These are phyloP conservation scores for Myriosclerotinia duriaeana DNA, from an alignment of 2,329 filamentous ascomycete species.

Conservation along the genomic window DNA sequence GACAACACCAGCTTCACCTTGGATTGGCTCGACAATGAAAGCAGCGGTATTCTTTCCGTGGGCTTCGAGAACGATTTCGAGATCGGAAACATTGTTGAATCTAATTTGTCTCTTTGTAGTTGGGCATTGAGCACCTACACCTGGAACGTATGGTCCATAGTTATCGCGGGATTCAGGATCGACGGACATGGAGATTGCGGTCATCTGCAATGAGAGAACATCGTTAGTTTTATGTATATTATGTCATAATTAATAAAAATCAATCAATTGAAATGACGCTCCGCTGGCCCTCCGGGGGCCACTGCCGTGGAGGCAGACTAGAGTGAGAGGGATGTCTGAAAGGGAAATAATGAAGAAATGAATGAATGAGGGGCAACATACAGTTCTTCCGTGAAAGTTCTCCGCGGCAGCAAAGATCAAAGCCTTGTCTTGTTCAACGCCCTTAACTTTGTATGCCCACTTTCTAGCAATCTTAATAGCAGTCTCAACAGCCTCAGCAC, in stretches of 20 bases:
- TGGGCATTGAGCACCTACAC: conserved; percentile 75
- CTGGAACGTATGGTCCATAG: conserved; percentile 93
- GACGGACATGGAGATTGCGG: conserved; percentile 90
- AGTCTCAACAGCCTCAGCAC: conserved; percentile 93
- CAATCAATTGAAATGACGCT: not conserved
- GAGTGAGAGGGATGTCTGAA: not conserved
- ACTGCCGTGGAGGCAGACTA: conserved; percentile 7
- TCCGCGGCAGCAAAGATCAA: conserved; percentile 80
- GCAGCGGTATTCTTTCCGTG: conserved; percentile 85
- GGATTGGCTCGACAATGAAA: conserved; percentile 94
- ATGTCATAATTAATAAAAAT: not conserved
- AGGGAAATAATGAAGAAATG: not conserved
- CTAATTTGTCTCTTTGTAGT: conserved; percentile 74
- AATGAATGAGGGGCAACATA: conserved; percentile 48
- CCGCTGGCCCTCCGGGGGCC: too few species aligned
- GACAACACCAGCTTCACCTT: conserved; percentile 95
- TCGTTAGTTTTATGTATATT: not conserved
- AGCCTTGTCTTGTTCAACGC: conserved; percentile 79
- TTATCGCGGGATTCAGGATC: conserved; percentile 93
- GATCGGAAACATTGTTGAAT: conserved; percentile 81
- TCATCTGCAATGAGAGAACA: conserved; percentile 53
- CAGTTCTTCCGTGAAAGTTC: conserved; percentile 96
- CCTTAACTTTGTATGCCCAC: conserved; percentile 97
- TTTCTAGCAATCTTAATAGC: conserved; percentile 95
- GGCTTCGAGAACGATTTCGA: conserved; percentile 74